Evolutionary conservation across 2,329 filamentous ascomycete species (phyloP), one percentile per base, ranked within the genome.

Genomic region (Cercospora citrullina): DNA sequence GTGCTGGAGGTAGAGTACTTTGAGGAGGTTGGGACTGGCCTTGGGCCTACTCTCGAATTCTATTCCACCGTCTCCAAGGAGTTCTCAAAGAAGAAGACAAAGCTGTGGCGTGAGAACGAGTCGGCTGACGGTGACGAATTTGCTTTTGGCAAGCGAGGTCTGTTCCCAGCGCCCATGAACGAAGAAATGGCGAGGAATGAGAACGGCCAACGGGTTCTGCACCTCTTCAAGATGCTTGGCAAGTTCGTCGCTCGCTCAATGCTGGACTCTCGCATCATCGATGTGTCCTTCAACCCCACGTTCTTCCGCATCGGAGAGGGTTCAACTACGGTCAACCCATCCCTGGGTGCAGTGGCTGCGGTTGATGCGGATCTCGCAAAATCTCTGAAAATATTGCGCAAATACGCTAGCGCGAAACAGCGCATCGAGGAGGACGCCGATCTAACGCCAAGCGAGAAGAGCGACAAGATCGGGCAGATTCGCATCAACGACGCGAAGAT

Each of bases 1-100:
- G 92, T 98, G 30, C 83, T 99, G 0, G 95, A 99, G 77, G 94
- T 99, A 1, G 96, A 99, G 76, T 99, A 99, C 77, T 99, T 99
- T 73, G 95, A 98, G 75, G 95, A 99, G 81, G 95, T 99, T 23
- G 95, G 95, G 66, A 99, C 96, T 26, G 95, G 95, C 58, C 85
- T 99, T 57, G 95, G 95, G 0, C 95, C 95, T 4, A 99, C 95
- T 0, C 86, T 99, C 14, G 95, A 99, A 78, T 99, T 99, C 79
- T 99, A 99, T 80, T 97, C 95, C 0, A 96, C 92, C 0, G 94
- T 98, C 1, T 99, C 95, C 0, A 95, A 92, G 74, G 95, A 99
- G 78, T 98, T 98, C 76, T 94, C 92, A 0, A 97, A 95, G 84
- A 97, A 94, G 85, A 97, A 96, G 80, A 87, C 97, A 63, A 97